These are phyloP conservation scores for Debaryomyces castellii DNA, from an alignment of 805 yeast species.

Conservation along the genomic window DNA sequence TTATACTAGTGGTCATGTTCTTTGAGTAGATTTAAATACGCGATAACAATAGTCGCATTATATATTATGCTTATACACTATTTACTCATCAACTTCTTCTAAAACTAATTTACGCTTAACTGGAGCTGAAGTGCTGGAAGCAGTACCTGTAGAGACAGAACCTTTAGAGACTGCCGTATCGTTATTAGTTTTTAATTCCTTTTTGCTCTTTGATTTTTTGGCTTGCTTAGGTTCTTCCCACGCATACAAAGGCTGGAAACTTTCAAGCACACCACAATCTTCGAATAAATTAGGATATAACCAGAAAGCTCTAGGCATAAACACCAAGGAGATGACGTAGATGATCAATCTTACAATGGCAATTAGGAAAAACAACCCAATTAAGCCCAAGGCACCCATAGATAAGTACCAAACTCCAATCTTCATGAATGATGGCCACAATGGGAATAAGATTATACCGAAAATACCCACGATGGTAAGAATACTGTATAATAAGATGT, in stretches of 20 bases:
- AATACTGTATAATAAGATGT: slow-evolving; percentile 58
- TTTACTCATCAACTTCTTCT: slow-evolving; percentile 40
- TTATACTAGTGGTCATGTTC: slow-evolving; percentile 2
- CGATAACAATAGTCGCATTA: slow-evolving; percentile 2
- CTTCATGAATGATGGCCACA: slow-evolving; percentile 93
- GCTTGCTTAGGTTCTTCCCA: slow-evolving; percentile 58
- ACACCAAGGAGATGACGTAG: slow-evolving; percentile 56
- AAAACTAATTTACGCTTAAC: slow-evolving; percentile 35
- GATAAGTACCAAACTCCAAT: slow-evolving; percentile 89
- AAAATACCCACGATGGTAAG: slow-evolving; percentile 66
- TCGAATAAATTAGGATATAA: slow-evolving; percentile 93
- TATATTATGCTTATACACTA: slow-evolving; percentile 1
- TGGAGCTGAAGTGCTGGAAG: slow-evolving; percentile 13
- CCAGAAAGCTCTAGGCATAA: slow-evolving; percentile 82
- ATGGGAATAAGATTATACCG: slow-evolving; percentile 75
- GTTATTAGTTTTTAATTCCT: not conserved
- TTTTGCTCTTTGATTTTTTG: slow-evolving; percentile 20
- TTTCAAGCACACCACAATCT: slow-evolving; percentile 90
- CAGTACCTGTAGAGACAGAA: slow-evolving; percentile 12
- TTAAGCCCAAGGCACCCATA: slow-evolving; percentile 68
- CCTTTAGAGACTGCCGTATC: not conserved
- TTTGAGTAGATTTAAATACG: not conserved
- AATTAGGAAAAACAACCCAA: slow-evolving; percentile 71
- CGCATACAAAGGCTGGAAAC: slow-evolving; percentile 86
- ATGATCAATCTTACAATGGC: slow-evolving; percentile 80